A percentile compares a stretch with the other conserved stretches of the same genome.
Conservation (phyloP, 2,329 filamentous ascomycete species). For the Camillea tinctor region DNA sequence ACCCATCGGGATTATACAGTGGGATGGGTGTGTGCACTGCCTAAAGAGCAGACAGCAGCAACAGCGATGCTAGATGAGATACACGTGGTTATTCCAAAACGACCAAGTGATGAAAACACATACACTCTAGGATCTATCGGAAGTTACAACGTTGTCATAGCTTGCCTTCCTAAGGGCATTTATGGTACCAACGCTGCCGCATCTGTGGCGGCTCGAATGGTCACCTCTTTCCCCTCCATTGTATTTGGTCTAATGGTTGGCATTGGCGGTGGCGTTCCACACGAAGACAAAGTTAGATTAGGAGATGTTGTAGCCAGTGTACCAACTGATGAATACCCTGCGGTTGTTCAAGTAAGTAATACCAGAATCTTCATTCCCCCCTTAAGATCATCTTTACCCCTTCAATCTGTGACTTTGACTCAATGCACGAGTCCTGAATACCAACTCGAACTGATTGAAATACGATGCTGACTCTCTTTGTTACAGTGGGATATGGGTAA, state of each 20-base stretch:
- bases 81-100: conserved; percentile 11
- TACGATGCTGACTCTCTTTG: no score
- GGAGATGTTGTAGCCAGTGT: conserved; percentile 29
- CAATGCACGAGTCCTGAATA: no score
- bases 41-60: conserved; percentile 21
- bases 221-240: conserved; percentile 32
- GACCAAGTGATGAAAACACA: conserved; percentile 8
- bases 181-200: conserved; percentile 36
- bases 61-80: conserved; percentile 20
- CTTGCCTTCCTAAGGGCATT: conserved; percentile 22
- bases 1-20: conserved; percentile 19
- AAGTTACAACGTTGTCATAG: conserved; percentile 23
- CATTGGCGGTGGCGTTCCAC: conserved; percentile 34
- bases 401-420: no score
- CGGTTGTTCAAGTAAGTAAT: conserved; percentile 17
- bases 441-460: no score
- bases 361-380: no score
- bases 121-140: conserved; percentile 24
- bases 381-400: no score
- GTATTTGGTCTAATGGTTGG: conserved; percentile 43
- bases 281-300: conserved; percentile 16
- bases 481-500: conserved; percentile 23
- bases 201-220: conserved; percentile 31
- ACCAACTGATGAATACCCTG: conserved; percentile 11
- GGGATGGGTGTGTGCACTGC: conserved; percentile 22